Conservation (phyloP, 257 asterid species). For the Jaltomata sinuosa region DNA sequence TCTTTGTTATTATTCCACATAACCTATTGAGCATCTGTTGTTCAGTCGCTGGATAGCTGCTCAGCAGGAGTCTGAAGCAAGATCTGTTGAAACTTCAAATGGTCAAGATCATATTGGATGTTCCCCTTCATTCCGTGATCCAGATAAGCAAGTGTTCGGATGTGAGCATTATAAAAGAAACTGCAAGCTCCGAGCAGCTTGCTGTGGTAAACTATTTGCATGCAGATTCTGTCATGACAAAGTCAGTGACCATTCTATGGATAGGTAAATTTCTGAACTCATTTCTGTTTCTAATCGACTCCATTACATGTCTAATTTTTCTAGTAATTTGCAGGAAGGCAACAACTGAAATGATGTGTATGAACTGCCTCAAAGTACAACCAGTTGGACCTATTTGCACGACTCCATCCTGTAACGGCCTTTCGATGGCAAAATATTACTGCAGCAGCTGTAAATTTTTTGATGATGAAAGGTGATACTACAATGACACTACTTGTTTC, state of each 20-base stretch:
- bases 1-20: constrained; percentile 5
- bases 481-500: not conserved
- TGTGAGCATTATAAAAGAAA: constrained; percentile 97
- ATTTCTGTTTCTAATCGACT: not conserved
- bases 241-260: constrained; percentile 98
- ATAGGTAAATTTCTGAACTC: constrained; percentile 40
- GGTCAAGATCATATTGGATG: constrained; percentile 54
- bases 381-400: constrained; percentile 81
- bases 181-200: constrained; percentile 95
- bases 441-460: constrained; percentile 95
- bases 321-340: constrained; percentile 57
- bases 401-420: constrained; percentile 68
- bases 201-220: constrained; percentile 78
- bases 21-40: constrained; percentile 13
- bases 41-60: constrained; percentile 94
- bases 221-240: constrained; percentile 98
- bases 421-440: constrained; percentile 85
- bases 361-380: constrained; percentile 83
- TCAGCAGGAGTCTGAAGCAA: constrained; percentile 78
- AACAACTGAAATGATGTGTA: constrained; percentile 96
- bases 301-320: not conserved
- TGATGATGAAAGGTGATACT: constrained; percentile 78
- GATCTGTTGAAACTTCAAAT: constrained; percentile 35
- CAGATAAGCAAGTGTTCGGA: constrained; percentile 63
- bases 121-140: constrained; percentile 73